Base-by-base conservation (phyloP, 805 yeast species). In the Wickerhamiella brachini region DNA sequence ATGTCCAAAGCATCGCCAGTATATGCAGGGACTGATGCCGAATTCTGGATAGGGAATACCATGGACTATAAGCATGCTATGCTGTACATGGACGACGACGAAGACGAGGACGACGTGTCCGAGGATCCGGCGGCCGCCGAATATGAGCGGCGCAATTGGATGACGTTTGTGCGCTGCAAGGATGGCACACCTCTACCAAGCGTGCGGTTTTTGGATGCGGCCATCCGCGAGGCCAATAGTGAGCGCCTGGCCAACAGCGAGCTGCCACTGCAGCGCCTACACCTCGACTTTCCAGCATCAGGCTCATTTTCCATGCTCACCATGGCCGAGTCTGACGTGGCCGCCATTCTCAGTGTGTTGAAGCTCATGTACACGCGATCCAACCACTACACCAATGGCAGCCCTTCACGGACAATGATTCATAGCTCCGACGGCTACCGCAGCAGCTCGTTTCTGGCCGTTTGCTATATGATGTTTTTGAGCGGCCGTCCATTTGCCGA, bases 401-500 rank as follows among this genome's bases (percentile, higher is more conserved):
- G 3, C 10, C 41, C 41, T 13, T 7, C 20, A 2, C 41, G 41
- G 41, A 15, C 20, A 6, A 37, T 37, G 41, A 37, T 37, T 20
- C 41, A 37, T 10, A 37, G 41, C 20, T 2, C 20, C 20, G 41
- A 37, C 9, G 41, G 41, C 20, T 37, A 37, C 9, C 41, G 41
- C 20, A 37, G 41, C 41, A 37, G 41, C 41, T 37, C 41, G 18
- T 37, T 37, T 17, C 20, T 37, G 41, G 41, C 41, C 20, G 20
- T 37, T 6, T 5, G 17, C 13, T 37, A 77, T 59, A 57, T 83
- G 52, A 83, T 90, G 52, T 90, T 82, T 65, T 64, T 85, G 1
- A 75, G 81, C 50, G 78, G 82, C 41, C 61, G 78, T 18, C 57
- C 76, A 0, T 65, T 85, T 12, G 80, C 83, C 24, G 80, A 82